Conservation (phyloP, 2,329 filamentous ascomycete species). For the Xylariaceae sp. region DNA sequence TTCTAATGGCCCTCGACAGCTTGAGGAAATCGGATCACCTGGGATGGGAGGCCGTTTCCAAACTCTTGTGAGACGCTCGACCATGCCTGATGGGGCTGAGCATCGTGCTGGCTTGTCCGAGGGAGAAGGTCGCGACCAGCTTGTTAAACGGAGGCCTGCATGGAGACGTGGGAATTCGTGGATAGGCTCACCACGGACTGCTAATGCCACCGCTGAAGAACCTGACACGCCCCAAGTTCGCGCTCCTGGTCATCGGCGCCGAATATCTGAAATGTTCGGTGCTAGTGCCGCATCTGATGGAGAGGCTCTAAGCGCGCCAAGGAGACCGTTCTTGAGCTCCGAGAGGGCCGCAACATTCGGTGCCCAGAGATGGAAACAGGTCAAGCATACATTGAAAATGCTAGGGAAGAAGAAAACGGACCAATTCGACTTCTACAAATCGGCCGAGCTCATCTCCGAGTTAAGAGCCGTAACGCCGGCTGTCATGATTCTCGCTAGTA, state of each 20-base stretch:
- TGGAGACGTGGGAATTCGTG: conserved; percentile 58
- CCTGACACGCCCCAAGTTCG: conserved; percentile 48
- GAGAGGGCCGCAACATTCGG: conserved; percentile 68
- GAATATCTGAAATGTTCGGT: conserved; percentile 58
- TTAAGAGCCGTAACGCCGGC: conserved; percentile 87
- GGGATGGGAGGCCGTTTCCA: conserved; percentile 42
- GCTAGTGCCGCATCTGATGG: conserved; percentile 60
- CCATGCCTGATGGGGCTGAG: conserved; percentile 56
- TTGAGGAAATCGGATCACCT: conserved; percentile 38
- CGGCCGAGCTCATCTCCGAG: conserved; percentile 92
- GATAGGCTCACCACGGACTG: conserved; percentile 45
- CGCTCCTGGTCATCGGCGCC: conserved; percentile 58
- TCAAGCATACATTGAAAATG: conserved; percentile 81
- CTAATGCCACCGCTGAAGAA: conserved; percentile 47
- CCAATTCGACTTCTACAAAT: conserved; percentile 88
- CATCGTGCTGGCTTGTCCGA: conserved; percentile 65
- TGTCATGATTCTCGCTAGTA: conserved; percentile 88
- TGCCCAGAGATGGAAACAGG: conserved; percentile 83
- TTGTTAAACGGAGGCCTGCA: conserved; percentile 46
- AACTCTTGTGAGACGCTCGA: conserved; percentile 58
- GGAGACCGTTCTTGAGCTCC: conserved; percentile 52
- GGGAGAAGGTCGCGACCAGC: conserved; percentile 63
- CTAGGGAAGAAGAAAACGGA: conserved; percentile 74
- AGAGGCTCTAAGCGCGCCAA: conserved; percentile 49
- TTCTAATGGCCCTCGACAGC: conserved; percentile 56